Evolutionary conservation across 1,139 yeast species (phyloP).

Genomic region (Zygoascus hellenicus): DNA sequence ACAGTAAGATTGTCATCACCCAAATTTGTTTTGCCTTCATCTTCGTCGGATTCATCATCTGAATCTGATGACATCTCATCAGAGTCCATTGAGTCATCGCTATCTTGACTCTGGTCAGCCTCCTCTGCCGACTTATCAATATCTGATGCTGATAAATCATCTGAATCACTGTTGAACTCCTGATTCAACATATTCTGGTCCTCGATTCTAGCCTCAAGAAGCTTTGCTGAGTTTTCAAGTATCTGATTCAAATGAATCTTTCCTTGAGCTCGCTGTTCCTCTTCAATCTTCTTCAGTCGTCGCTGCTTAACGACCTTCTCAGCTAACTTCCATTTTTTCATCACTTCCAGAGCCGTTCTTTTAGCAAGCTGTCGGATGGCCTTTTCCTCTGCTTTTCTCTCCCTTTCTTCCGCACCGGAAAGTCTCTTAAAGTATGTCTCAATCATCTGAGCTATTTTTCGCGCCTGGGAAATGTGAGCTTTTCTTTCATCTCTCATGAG

Average conservation of each 20-base stretch:
- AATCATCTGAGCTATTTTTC: slow-evolving; percentile 72
- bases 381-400: slow-evolving; percentile 53
- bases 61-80: slow-evolving; percentile 21
- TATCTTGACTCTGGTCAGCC: slow-evolving; percentile 23
- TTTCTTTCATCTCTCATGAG: slow-evolving; percentile 63
- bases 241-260: slow-evolving; percentile 84
- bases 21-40: slow-evolving; percentile 25
- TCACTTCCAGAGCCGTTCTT: slow-evolving; percentile 74
- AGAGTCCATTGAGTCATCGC: slow-evolving; percentile 21
- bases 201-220: slow-evolving; percentile 74
- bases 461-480: slow-evolving; percentile 60
- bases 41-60: slow-evolving; percentile 25
- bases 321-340: slow-evolving; percentile 87
- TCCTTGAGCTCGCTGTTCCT: slow-evolving; percentile 64
- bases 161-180: slow-evolving; percentile 20
- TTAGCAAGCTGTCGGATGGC: slow-evolving; percentile 61
- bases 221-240: slow-evolving; percentile 84
- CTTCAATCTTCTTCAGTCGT: slow-evolving; percentile 33
- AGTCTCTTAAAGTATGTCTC: slow-evolving; percentile 83
- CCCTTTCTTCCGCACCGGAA: slow-evolving; percentile 83
- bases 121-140: slow-evolving; percentile 25
- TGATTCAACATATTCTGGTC: slow-evolving; percentile 24
- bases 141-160: slow-evolving; percentile 20
- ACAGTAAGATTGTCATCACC: slow-evolving; percentile 55
- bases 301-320: slow-evolving; percentile 62